Percentiles rank a stretch among this genome's conserved stretches.
These are phyloP conservation scores for Termitomyces heimii DNA, from an alignment of 768 basidiomycete genomes.

Conservation along the genomic window DNA sequence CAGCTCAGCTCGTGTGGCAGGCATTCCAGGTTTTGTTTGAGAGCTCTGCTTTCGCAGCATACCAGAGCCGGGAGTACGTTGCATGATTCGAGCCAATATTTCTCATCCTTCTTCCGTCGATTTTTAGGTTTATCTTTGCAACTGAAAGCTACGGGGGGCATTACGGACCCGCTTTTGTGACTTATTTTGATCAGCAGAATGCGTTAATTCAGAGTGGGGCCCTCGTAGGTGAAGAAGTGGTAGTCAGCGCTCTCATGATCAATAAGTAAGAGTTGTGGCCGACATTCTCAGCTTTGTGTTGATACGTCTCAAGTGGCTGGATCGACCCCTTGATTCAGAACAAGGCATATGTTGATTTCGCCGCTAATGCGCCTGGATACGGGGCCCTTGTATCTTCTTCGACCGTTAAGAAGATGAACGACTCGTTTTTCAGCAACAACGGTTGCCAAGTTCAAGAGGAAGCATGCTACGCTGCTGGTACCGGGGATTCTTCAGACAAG, in stretches of 20 bases:
- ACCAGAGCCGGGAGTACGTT: slow-evolving; percentile 46
- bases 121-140: slow-evolving; percentile 49
- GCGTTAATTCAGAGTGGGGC: slow-evolving; percentile 36
- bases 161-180: slow-evolving; percentile 60
- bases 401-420: slow-evolving; percentile 39
- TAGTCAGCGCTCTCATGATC: slow-evolving; percentile 58
- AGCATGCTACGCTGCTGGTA: slow-evolving; percentile 53
- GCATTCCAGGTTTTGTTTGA: slow-evolving; percentile 62
- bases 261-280: slow-evolving; percentile 37
- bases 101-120: neutral
- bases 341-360: slow-evolving; percentile 54
- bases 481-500: slow-evolving; percentile 35
- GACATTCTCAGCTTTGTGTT: neutral
- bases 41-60: slow-evolving; percentile 45
- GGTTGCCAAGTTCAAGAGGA: slow-evolving; percentile 53
- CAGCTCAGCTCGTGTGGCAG: slow-evolving; percentile 54
- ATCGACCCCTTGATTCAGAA: slow-evolving; percentile 61
- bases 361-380: slow-evolving; percentile 59
- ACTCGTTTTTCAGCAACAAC: slow-evolving; percentile 36
- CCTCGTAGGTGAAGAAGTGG: slow-evolving; percentile 43
- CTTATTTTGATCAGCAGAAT: slow-evolving; percentile 61
- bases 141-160: slow-evolving; percentile 69
- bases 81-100: neutral
- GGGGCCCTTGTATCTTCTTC: slow-evolving; percentile 49
- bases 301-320: slow-evolving; percentile 44